These are phyloP conservation scores for Biancaea sappan DNA, from an alignment of 306 rosid genomes.

Conservation along the genomic window DNA sequence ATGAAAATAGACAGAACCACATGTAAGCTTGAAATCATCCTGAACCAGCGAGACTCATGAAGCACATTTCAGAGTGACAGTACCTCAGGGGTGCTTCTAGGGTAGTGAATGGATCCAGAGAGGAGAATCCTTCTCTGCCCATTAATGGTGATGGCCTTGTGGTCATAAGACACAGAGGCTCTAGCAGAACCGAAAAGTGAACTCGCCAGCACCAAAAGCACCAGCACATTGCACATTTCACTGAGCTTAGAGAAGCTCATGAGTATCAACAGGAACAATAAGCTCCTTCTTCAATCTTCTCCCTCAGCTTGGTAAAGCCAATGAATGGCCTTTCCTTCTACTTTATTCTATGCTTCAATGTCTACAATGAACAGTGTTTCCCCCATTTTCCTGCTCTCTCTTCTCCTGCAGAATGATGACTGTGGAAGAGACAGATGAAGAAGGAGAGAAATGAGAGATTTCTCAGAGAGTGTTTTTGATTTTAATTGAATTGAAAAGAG, in stretches of 20 bases:
- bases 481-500: not conserved
- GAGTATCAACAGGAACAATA: slow-evolving; percentile 10
- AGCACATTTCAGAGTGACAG: slow-evolving; percentile 48
- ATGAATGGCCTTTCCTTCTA: slow-evolving; percentile 36
- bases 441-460: not conserved
- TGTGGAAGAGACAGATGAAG: not conserved
- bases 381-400: not conserved
- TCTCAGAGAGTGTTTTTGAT: slow-evolving; percentile 9
- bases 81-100: slow-evolving; percentile 99
- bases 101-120: slow-evolving; percentile 99
- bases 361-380: slow-evolving; percentile 31
- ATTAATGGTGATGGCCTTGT: slow-evolving; percentile 84
- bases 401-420: slow-evolving; percentile 12
- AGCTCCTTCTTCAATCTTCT: not conserved
- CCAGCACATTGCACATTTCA: slow-evolving; percentile 57
- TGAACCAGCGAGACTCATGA: slow-evolving; percentile 25
- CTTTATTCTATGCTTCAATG: slow-evolving; percentile 57
- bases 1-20: slow-evolving; percentile 25
- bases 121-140: slow-evolving; percentile 92
- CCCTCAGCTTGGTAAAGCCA: slow-evolving; percentile 38
- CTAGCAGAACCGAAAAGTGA: slow-evolving; percentile 47
- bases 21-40: not conserved
- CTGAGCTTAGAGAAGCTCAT: slow-evolving; percentile 59
- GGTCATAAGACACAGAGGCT: slow-evolving; percentile 90
- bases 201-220: slow-evolving; percentile 37